These are phyloP conservation scores for Poteriospumella lacustris DNA, from an alignment of 108 stramenopile genomes.

Conservation along the genomic window DNA sequence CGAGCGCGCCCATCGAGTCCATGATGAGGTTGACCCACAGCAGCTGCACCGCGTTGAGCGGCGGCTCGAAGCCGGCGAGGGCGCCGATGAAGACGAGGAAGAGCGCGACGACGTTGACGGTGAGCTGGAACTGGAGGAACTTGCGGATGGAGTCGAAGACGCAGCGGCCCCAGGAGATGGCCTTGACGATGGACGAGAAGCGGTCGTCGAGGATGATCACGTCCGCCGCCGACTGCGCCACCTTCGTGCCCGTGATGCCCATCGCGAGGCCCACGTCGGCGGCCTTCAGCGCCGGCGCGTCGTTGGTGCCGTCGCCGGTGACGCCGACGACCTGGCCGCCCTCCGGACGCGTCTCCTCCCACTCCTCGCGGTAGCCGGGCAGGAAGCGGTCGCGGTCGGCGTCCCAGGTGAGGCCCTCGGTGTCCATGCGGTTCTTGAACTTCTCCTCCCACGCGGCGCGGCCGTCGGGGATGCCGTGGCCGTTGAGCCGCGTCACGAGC, in stretches of 20 bases:
- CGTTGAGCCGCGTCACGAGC: conserved; percentile 26
- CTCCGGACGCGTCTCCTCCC: conserved; percentile 17
- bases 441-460: conserved; percentile 4
- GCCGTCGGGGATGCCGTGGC: conserved; percentile 30
- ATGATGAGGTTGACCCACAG: conserved; percentile 29
- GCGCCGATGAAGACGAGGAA: conserved; percentile 16
- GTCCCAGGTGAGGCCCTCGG: conserved; percentile 10
- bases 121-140: conserved; percentile 95
- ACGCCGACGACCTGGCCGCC: conserved; percentile 77
- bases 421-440: neutral
- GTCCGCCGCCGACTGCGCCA: conserved; percentile 87
- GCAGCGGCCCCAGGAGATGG: conserved; percentile 93
- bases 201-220: conserved; percentile 91
- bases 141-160: conserved; percentile 94
- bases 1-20: conserved; percentile 21
- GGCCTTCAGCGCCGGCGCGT: conserved; percentile 92
- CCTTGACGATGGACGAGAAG: conserved; percentile 93
- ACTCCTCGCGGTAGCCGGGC: conserved; percentile 27
- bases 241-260: conserved; percentile 94
- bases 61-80: conserved; percentile 2
- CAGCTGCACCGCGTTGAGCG: conserved; percentile 22
- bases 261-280: conserved; percentile 97
- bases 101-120: conserved; percentile 82
- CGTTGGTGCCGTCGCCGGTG: conserved; percentile 98
- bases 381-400: neutral